Evolutionary conservation across 306 rosid species (phyloP).

Genomic region (Vigna nakashimae): DNA sequence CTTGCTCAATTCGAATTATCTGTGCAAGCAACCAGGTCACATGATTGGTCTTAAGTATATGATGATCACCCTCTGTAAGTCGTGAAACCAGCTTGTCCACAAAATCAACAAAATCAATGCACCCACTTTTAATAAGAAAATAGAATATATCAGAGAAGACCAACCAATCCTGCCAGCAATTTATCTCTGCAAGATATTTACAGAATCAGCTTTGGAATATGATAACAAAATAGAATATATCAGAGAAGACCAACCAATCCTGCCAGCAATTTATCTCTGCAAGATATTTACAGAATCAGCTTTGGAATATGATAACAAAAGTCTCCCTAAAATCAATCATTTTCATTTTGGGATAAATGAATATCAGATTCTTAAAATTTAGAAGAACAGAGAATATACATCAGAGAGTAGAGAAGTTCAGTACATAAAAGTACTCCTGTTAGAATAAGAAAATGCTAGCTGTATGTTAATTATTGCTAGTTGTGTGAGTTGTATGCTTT

Average conservation of each 20-base stretch:
- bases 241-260: slow-evolving; percentile 97
- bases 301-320: slow-evolving; percentile 33
- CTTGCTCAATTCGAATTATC: slow-evolving; percentile 90
- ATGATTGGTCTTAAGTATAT: slow-evolving; percentile 85
- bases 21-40: slow-evolving; percentile 97
- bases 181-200: slow-evolving; percentile 80
- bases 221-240: slow-evolving; percentile 82
- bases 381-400: slow-evolving; percentile 12
- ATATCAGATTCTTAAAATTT: slow-evolving; percentile 10
- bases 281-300: slow-evolving; percentile 51
- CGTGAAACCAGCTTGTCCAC: slow-evolving; percentile 94
- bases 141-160: slow-evolving; percentile 90
- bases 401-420: slow-evolving; percentile 25
- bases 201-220: slow-evolving; percentile 43
- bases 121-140: slow-evolving; percentile 92
- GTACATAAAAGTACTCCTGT: not conserved
- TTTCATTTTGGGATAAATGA: slow-evolving; percentile 4
- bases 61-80: slow-evolving; percentile 84
- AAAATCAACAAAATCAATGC: slow-evolving; percentile 92
- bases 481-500: too few species aligned
- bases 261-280: slow-evolving; percentile 99
- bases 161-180: slow-evolving; percentile 99
- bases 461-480: too few species aligned
- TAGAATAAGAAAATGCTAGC: too few species aligned
- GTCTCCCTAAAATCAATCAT: slow-evolving; percentile 27